Base-by-base conservation (phyloP, 1,139 yeast genomes). In the Candida sp. region DNA sequence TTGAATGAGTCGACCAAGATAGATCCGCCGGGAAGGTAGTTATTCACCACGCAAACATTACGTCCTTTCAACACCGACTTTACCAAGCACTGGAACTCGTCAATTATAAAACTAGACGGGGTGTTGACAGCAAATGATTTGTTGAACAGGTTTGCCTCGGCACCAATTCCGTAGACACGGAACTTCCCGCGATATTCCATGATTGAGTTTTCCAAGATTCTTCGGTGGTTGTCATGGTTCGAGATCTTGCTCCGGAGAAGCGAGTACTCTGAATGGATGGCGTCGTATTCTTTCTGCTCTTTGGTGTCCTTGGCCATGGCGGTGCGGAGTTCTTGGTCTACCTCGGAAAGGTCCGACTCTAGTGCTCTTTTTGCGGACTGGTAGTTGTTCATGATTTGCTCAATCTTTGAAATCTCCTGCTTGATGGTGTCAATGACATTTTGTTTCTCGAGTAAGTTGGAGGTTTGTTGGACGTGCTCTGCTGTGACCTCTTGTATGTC, bases 131-230 rank as follows among this genome's bases (percentile, higher is more conserved):
- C 3, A 27, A 67, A 60, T 0, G 59, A 56, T 53, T 72, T 72
- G 50, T 61, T 65, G 50, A 67, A 66, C 3, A 34, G 28, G 23
- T 49, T 25, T 2, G 25, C 27, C n/a, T 47, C 51, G 27, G 50
- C 47, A 11, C 17, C 31, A 22, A 63, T 62, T 0, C 68, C 55
- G 53, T 73, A 75, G 0, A 73, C 73, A 41, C 83, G 59, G 11
- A 66, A 49, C 45, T 68, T 72, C 0, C 77, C 77, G 48, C 72
- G 69, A 45, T 75, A 63, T 43, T 81, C 79, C 69, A 81, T 77
- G 7, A 84, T 83, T 2, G 84, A 73, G 57, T 82, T 80, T 59
- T 83, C 85, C 38, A 84, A 65, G 7, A 73, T 70, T 52, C 80
- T 67, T 55, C 80, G 54, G 49, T 70, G 72, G 3, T 50, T 48